These are phyloP conservation scores for Aegilops umbellulata DNA, from an alignment of 176 grass and related monocot species.

Conservation along the genomic window DNA sequence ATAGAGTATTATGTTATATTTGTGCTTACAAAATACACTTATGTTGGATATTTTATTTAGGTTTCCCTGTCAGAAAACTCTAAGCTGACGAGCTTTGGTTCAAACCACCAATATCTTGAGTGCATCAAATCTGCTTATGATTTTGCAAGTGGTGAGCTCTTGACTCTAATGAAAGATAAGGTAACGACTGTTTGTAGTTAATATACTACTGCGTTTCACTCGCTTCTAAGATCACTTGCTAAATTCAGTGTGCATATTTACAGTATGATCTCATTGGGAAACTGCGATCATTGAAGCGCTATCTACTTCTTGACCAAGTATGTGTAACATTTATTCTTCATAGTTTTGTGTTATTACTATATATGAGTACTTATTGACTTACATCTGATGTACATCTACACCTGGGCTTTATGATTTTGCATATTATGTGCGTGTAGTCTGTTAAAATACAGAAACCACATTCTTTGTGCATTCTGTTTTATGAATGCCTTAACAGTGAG, in stretches of 20 bases:
- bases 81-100: constrained; percentile 89
- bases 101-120: constrained; percentile 95
- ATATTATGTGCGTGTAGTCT: not conserved
- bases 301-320: constrained; percentile 96
- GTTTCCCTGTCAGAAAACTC: constrained; percentile 91
- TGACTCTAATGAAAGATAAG: constrained; percentile 96
- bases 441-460: constrained; percentile 20
- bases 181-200: constrained; percentile 30
- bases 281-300: constrained; percentile 90
- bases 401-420: constrained; percentile 4
- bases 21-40: constrained; percentile 1
- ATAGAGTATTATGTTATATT: not conserved
- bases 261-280: constrained; percentile 92
- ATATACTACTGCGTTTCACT: constrained; percentile 8
- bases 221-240: constrained; percentile 11
- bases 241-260: constrained; percentile 18
- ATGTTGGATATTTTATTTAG: constrained; percentile 46
- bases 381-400: not conserved
- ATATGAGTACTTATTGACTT: not conserved
- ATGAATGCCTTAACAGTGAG: constrained; percentile 5
- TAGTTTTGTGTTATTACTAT: constrained; percentile 14
- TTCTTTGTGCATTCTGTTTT: not conserved
- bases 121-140: constrained; percentile 99
- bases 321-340: constrained; percentile 20
- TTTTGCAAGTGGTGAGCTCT: constrained; percentile 88